phyloP scores from a whole-genome alignment of 2,329 filamentous ascomycete genomes.

The Nigrospora oryzae region DNA sequence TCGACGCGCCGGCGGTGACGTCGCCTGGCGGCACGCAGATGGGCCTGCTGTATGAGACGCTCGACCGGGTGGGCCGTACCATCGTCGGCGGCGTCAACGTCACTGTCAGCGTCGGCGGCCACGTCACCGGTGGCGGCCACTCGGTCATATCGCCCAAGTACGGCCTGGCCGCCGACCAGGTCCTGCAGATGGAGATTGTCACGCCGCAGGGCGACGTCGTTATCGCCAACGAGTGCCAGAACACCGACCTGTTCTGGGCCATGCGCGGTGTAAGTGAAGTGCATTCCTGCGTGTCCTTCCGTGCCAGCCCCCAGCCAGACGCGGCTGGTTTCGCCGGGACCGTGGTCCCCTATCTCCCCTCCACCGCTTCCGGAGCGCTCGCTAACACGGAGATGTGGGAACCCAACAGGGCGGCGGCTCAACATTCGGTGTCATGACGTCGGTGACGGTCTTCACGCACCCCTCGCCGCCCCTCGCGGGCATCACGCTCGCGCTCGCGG shows the following conservation, averaged over 20 bases:
- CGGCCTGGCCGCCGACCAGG: constrained; percentile 55
- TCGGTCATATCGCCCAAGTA: constrained; percentile 40
- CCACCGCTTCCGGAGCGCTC: too few relatives aligned
- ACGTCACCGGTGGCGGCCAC: constrained; percentile 54
- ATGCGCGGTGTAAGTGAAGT: too few relatives aligned
- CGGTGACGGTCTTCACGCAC: constrained; percentile 45
- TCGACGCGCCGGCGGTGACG: constrained; percentile 40
- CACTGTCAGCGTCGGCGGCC: constrained; percentile 53
- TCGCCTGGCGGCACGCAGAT: constrained; percentile 45
- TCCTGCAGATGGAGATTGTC: constrained; percentile 49
- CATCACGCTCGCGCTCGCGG: constrained; percentile 18
- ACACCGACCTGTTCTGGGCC: too few relatives aligned
- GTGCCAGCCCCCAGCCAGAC: too few relatives aligned
- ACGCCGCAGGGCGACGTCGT: constrained; percentile 41
- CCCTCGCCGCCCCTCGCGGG: constrained; percentile 21
- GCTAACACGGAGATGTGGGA: background rate
- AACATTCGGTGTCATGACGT: constrained; percentile 52
- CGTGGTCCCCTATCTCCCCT: too few relatives aligned
- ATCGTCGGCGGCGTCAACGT: constrained; percentile 47
- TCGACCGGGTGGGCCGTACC: constrained; percentile 33
- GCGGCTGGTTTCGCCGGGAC: too few relatives aligned
- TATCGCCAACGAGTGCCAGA: constrained; percentile 40
- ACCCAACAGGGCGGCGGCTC: constrained; percentile 43
- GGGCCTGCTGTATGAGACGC: constrained; percentile 34
- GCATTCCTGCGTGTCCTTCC: too few relatives aligned